These are phyloP conservation scores for Tolypocladium sp. DNA, from an alignment of 2,329 filamentous ascomycete species.

Conservation along the genomic window DNA sequence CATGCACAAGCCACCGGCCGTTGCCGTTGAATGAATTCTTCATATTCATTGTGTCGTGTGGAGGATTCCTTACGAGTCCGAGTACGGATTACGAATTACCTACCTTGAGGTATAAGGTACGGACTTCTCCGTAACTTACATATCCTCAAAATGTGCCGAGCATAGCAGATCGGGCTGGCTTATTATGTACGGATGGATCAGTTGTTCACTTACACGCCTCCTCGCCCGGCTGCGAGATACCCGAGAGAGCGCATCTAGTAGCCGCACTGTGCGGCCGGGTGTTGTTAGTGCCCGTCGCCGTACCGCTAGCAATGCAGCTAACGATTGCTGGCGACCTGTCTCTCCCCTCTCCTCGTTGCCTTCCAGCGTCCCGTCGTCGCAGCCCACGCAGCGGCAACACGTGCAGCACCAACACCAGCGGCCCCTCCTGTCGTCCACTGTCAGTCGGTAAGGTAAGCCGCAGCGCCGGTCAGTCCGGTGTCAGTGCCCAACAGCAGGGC, in stretches of 20 bases:
- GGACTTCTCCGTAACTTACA: not conserved
- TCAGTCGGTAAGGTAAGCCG: not conserved
- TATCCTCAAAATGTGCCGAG: not conserved
- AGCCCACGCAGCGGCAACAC: not conserved
- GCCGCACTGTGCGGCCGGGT: not conserved
- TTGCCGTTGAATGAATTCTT: not conserved
- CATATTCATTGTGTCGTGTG: not conserved
- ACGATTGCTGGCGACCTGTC: not conserved
- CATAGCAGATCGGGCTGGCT: not conserved
- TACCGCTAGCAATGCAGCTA: not conserved
- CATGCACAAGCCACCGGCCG: not conserved
- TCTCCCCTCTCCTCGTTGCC: not conserved
- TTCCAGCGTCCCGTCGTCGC: not conserved
- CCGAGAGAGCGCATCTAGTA: not conserved
- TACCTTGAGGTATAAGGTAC: not conserved
- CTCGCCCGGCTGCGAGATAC: slow-evolving; percentile 1
- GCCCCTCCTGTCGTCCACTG: not conserved
- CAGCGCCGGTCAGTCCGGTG: not conserved
- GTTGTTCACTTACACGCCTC: not conserved
- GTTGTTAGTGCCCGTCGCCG: slow-evolving; percentile 3
- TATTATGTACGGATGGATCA: not conserved
- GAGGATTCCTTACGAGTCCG: not conserved
- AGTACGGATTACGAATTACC: not conserved
- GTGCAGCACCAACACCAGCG: not conserved
- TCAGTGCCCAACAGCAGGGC: not conserved